Evolutionary conservation across 129 eudicot genomes (phyloP).

Genomic region (Chrysanthemum seticuspe): DNA sequence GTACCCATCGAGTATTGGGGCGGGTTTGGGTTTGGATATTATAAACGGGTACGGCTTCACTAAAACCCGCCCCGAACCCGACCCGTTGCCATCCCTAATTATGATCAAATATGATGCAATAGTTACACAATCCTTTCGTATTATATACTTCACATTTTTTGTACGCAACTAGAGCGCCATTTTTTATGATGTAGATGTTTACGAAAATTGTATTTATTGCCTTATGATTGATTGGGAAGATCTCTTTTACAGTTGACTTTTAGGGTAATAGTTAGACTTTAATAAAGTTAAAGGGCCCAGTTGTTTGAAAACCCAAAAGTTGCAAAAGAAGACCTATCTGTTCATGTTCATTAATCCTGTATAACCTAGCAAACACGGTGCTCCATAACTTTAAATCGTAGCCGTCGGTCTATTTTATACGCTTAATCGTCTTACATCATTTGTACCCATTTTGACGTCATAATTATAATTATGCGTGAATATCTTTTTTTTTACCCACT

Average conservation of each 20-base stretch:
- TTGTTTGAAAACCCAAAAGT: conserved; percentile 25
- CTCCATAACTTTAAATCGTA: conserved; percentile 29
- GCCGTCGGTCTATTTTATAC: conserved; percentile 24
- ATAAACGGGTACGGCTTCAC: too few species aligned
- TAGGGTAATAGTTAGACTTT: conserved; percentile 26
- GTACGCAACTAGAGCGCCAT: too few species aligned
- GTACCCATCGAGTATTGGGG: too few species aligned
- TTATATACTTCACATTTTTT: too few species aligned
- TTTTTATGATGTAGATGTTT: not conserved
- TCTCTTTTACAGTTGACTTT: conserved; percentile 23
- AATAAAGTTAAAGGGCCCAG: conserved; percentile 34
- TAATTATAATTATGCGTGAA: not conserved
- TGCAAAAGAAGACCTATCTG: conserved; percentile 1
- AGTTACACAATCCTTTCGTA: too few species aligned
- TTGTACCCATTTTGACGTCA: conserved; percentile 11
- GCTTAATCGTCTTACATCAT: conserved; percentile 16
- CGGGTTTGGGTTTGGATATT: too few species aligned
- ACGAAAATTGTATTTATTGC: conserved; percentile 13
- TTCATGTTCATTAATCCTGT: not conserved
- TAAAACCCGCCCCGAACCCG: too few species aligned
- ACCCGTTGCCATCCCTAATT: too few species aligned
- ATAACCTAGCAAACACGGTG: conserved; percentile 21
- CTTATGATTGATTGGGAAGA: conserved; percentile 19
- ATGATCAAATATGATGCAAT: too few species aligned
- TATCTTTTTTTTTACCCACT: not conserved